Evolutionary conservation across 164 flowering plant genomes (phyloP).

Genomic region (Akebia trifoliata): DNA sequence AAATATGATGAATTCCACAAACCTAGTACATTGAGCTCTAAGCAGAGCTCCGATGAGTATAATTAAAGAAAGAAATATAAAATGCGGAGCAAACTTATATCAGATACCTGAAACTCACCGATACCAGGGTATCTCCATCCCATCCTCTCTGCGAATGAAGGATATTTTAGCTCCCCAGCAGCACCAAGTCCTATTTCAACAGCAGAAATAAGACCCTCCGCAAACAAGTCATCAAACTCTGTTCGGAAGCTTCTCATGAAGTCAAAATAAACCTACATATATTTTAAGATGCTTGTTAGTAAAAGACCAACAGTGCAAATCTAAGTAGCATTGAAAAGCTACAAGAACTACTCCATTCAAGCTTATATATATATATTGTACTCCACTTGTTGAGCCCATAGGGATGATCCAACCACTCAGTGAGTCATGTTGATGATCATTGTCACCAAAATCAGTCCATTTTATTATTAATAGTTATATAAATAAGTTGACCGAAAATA

Average conservation of each 20-base stretch:
- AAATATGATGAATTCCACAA: not conserved
- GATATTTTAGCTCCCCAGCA: conserved; percentile 79
- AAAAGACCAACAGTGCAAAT: not conserved
- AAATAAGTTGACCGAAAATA: too few species aligned
- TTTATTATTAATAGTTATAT: too few species aligned
- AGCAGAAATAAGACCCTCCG: conserved; percentile 57
- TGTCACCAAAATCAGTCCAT: too few species aligned
- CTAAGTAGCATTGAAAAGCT: not conserved
- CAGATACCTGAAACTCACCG: conserved; percentile 95
- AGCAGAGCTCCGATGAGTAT: conserved; percentile 1
- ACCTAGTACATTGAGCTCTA: not conserved
- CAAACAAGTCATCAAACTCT: conserved; percentile 83
- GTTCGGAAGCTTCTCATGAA: conserved; percentile 87
- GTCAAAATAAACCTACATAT: conserved; percentile 75
- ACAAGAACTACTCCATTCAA: not conserved
- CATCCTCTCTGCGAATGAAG: conserved; percentile 66
- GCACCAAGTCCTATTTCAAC: conserved; percentile 86
- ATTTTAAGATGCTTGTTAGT: not conserved
- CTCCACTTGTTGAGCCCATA: too few species aligned
- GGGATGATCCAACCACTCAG: too few species aligned
- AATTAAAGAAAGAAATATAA: not conserved
- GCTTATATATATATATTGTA: too few species aligned
- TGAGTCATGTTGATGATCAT: too few species aligned
- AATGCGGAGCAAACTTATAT: not conserved
- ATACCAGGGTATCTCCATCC: conserved; percentile 94